phyloP scores from a whole-genome alignment of 148 eudicot genomes.

The Cornus controversa region DNA sequence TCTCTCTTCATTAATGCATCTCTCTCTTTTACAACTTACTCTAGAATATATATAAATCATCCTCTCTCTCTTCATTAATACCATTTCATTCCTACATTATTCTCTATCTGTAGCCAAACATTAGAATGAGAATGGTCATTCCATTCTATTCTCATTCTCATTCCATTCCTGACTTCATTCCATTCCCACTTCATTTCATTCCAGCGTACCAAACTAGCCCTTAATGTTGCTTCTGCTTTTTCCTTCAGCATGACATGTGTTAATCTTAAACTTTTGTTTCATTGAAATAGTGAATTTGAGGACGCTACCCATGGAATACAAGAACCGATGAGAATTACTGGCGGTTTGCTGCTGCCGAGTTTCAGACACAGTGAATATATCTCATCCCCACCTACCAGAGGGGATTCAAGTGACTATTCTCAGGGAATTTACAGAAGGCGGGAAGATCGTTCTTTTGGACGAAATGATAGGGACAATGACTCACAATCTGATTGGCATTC shows the following conservation, averaged over 20 bases:
- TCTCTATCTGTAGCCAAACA: too few species aligned
- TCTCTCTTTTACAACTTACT: too few species aligned
- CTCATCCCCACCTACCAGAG: conserved; percentile 69
- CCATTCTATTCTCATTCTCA: too few species aligned
- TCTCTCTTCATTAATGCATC: too few species aligned
- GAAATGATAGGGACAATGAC: conserved; percentile 72
- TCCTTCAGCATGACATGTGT: neutral
- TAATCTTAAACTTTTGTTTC: neutral
- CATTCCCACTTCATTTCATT: too few species aligned
- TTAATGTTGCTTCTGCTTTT: too few species aligned
- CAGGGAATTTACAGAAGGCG: conserved; percentile 65
- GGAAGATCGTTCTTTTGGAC: conserved; percentile 78
- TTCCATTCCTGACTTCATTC: too few species aligned
- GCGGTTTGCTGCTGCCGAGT: conserved; percentile 49
- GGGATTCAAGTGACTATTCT: conserved; percentile 53
- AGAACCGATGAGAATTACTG: conserved; percentile 47
- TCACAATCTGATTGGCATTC: conserved; percentile 66
- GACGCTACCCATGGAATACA: conserved; percentile 37
- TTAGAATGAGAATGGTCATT: too few species aligned
- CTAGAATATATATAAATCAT: too few species aligned
- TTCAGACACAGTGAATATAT: conserved; percentile 63
- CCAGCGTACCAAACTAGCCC: too few species aligned
- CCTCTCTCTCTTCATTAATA: too few species aligned
- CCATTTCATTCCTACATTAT: too few species aligned
- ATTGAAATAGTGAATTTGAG: conserved; percentile 55